phyloP scores from a whole-genome alignment of 129 eudicot genomes.

The Dittrichia graveolens region DNA sequence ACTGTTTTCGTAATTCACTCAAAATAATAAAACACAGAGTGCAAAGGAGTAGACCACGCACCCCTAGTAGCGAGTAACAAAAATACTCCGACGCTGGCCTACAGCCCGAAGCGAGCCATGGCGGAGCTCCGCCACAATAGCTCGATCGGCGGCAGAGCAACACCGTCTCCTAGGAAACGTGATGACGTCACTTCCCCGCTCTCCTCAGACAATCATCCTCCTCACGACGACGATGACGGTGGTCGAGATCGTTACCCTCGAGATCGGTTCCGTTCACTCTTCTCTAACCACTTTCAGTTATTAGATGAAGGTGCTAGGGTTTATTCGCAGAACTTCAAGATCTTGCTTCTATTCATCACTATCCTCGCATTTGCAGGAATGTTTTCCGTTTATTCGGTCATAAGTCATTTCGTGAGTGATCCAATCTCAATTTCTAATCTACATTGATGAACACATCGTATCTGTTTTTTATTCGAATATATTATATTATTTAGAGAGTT shows the following conservation, averaged over 20 bases:
- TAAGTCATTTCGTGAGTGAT: constrained; percentile 58
- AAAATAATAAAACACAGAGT: constrained; percentile 5
- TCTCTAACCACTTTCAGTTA: constrained; percentile 39
- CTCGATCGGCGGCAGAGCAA: constrained; percentile 71
- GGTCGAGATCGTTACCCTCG: constrained; percentile 60
- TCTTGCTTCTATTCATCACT: constrained; percentile 48
- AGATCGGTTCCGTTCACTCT: constrained; percentile 52
- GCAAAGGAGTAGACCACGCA: constrained; percentile 35
- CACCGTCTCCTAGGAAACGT: constrained; percentile 65
- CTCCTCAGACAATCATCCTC: constrained; percentile 37
- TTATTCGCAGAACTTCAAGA: constrained; percentile 49
- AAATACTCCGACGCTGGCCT: constrained; percentile 49
- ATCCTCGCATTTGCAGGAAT: constrained; percentile 52
- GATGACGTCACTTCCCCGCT: constrained; percentile 60
- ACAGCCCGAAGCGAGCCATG: constrained; percentile 81
- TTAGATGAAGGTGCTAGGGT: constrained; percentile 59
- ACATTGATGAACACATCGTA: neutral
- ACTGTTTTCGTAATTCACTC: neutral
- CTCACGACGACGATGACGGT: constrained; percentile 47
- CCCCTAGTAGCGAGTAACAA: constrained; percentile 31
- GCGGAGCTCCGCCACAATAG: constrained; percentile 98
- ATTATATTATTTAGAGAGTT: neutral
- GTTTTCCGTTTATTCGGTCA: constrained; percentile 57
- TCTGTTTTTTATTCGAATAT: neutral
- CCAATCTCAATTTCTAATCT: neutral